phyloP scores from a whole-genome alignment of 2,329 filamentous ascomycete species.

The Hypocreales sp. region DNA sequence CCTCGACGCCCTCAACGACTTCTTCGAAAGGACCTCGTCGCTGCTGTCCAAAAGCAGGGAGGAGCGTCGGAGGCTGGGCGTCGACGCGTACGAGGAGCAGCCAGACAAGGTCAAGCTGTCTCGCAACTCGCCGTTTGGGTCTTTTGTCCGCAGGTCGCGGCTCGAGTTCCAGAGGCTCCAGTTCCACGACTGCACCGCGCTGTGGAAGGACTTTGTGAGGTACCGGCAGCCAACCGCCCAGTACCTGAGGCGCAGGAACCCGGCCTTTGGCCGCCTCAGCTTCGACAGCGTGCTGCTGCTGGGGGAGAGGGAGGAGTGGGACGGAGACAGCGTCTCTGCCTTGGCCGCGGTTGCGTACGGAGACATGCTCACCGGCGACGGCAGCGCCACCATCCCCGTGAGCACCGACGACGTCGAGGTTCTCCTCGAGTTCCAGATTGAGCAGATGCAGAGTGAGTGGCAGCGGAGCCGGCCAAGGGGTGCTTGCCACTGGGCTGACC shows the following conservation, averaged over 20 bases:
- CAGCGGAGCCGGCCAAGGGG: not conserved
- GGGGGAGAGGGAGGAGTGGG: constrained; percentile 35
- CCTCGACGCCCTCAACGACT: constrained; percentile 62
- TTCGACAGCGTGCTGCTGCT: constrained; percentile 40
- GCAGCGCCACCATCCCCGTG: constrained; percentile 28
- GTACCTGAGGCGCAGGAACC: constrained; percentile 48
- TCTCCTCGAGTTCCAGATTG: constrained; percentile 75
- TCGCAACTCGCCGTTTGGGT: constrained; percentile 63
- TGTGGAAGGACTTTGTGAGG: constrained; percentile 72
- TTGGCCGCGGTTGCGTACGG: constrained; percentile 34
- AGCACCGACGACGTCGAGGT: constrained; percentile 70
- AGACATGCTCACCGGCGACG: constrained; percentile 31
- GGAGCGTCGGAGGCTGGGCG: constrained; percentile 38
- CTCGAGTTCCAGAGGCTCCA: constrained; percentile 69
- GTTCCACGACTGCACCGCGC: constrained; percentile 60
- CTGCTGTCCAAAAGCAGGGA: constrained; percentile 48
- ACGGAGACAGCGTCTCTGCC: constrained; percentile 23
- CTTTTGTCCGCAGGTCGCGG: constrained; percentile 60
- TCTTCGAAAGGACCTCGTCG: constrained; percentile 46
- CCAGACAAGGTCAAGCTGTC: constrained; percentile 44
- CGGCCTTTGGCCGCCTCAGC: constrained; percentile 38
- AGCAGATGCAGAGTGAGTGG: constrained; percentile 62
- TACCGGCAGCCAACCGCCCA: constrained; percentile 64
- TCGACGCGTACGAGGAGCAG: constrained; percentile 24
- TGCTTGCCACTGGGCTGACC: constrained; percentile 4